Evolutionary conservation across 1,284 basidiomycete species (phyloP).

Genomic region (Chondrostereum purpureum): DNA sequence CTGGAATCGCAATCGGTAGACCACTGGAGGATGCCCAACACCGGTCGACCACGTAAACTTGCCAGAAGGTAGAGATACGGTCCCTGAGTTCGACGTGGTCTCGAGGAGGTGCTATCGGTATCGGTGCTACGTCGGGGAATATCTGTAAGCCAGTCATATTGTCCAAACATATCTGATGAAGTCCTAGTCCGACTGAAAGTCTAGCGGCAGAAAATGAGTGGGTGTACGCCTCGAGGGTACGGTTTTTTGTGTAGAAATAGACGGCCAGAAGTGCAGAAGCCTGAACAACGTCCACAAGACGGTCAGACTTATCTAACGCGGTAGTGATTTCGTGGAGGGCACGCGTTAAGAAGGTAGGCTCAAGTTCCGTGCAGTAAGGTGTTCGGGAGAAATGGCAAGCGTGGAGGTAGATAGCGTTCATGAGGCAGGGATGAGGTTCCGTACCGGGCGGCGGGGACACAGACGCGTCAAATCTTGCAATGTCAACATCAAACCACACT

Average conservation of each 20-base stretch:
- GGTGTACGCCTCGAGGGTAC: conserved; percentile 53
- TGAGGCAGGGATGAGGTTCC: conserved; percentile 48
- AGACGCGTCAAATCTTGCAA: conserved; percentile 33
- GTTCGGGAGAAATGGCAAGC: conserved; percentile 41
- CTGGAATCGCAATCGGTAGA: conserved; percentile 45
- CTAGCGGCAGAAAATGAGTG: conserved; percentile 53
- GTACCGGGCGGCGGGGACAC: conserved; percentile 19
- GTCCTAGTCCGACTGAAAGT: conserved; percentile 45
- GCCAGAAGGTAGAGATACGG: conserved; percentile 50
- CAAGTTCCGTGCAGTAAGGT: conserved; percentile 33
- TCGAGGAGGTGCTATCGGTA: conserved; percentile 31
- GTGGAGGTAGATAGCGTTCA: conserved; percentile 54
- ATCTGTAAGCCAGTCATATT: conserved; percentile 3
- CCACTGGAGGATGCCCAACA: conserved; percentile 51
- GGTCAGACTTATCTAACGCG: conserved; percentile 44
- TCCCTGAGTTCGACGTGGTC: conserved; percentile 38
- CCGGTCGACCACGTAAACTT: conserved; percentile 53
- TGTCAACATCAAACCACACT: conserved; percentile 49
- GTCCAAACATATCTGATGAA: conserved; percentile 39
- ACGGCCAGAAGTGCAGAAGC: conserved; percentile 53
- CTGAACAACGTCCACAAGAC: conserved; percentile 50
- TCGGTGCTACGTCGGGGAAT: conserved; percentile 14
- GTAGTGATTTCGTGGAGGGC: conserved; percentile 43
- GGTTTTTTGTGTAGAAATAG: conserved; percentile 53
- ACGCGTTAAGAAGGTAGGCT: conserved; percentile 41